Base-by-base conservation (phyloP, 257 asterid genomes). In the Rhazya stricta region DNA sequence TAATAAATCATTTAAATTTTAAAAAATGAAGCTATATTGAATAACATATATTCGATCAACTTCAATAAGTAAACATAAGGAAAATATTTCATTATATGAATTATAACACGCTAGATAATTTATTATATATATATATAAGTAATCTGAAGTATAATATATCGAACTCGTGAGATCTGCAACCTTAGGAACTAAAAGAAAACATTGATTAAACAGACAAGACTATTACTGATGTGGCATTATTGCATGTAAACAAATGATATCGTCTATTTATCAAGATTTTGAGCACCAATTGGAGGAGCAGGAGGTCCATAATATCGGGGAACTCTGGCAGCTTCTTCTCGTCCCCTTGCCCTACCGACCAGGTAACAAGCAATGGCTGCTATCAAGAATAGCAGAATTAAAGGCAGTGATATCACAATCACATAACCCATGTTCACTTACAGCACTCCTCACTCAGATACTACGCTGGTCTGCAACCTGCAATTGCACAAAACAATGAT, bases 291-390 rank as follows among this genome's bases (percentile, higher is more conserved):
- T 37, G 89, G 89, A 37, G 89, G 86, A 16, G 67, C 81, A 0
- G 91, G 89, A 11, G 88, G 91, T 21, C 93, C 92, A 60, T 80
- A 74, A 19, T 76, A 78, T 9, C 61, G 88, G 16, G 92, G 93
- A 53, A 77, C 30, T 9, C 58, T 51, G 0, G 57, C n/a, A 6
- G 73, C 74, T 78, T 82, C 78, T 7, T 39, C 29, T 5, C 84
- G 74, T 8, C 88, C 87, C 9, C 88, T 81, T 11, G 85, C 71
- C 76, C 85, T 86, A 29, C 97, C 97, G 25, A 87, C 0, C 13
- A 89, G 74, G 83, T 83, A 91, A 77, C 91, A 88, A 45, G 86
- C 91, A 42, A 89, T 69, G 39, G 89, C 88, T 0, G 79, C 39
- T 9, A 91, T 86, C 71, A 88, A 63, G 60, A 88, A 58, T 58